phyloP scores from a whole-genome alignment of 2,329 filamentous ascomycete species.

The Paramyrothecium roridum region DNA sequence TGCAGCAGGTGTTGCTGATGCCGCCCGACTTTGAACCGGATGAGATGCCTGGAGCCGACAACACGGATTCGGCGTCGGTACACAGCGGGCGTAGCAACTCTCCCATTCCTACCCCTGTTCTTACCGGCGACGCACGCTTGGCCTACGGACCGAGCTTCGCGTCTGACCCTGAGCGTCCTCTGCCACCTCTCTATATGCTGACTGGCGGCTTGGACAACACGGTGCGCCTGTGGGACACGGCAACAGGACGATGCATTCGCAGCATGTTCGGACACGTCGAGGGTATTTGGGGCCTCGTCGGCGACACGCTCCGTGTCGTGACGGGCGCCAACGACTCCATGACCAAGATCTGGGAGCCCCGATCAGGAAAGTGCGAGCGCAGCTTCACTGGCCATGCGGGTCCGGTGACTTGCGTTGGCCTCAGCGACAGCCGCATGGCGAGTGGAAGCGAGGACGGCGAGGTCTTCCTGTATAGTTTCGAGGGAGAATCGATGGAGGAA shows the following conservation, averaged over 20 bases:
- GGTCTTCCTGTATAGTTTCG: constrained; percentile 79
- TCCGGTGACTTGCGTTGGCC: constrained; percentile 86
- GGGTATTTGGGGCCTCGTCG: constrained; percentile 89
- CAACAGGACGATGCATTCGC: constrained; percentile 75
- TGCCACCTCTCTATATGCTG: constrained; percentile 86
- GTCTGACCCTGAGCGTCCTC: constrained; percentile 57
- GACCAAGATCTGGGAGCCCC: constrained; percentile 91
- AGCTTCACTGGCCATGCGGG: constrained; percentile 90
- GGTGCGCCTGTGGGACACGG: constrained; percentile 88
- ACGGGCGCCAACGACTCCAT: constrained; percentile 90
- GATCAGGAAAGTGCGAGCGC: constrained; percentile 85
- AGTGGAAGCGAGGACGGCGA: constrained; percentile 93
- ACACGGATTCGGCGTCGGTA: constrained; percentile 52
- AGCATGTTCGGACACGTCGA: constrained; percentile 97
- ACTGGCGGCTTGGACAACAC: constrained; percentile 90
- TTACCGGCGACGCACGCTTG: constrained; percentile 43
- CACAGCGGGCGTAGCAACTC: constrained; percentile 44
- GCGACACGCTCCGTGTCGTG: constrained; percentile 83
- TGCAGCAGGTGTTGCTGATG: constrained; percentile 85
- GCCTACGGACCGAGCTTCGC: constrained; percentile 63
- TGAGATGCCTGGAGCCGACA: constrained; percentile 48
- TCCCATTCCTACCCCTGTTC: constrained; percentile 27
- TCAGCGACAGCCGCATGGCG: constrained; percentile 86
- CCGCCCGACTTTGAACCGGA: constrained; percentile 89
- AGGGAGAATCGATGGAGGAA: constrained; percentile 47